Percentiles rank a stretch among this genome's conserved stretches.
Evolutionary conservation across 2,329 filamentous ascomycete genomes (phyloP).

Genomic region (Berkeleyomyces basicola): DNA sequence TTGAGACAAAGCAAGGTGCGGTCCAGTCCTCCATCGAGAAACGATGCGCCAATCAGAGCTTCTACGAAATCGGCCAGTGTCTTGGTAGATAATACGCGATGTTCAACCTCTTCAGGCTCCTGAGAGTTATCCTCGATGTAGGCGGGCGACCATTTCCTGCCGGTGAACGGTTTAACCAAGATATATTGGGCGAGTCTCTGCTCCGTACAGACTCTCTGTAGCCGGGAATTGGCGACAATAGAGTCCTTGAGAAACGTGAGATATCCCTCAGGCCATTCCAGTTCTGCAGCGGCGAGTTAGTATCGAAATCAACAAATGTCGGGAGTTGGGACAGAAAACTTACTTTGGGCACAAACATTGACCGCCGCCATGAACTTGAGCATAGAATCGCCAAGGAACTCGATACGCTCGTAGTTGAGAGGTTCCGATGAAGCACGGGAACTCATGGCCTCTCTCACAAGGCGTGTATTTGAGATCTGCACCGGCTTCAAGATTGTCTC

Average conservation of each 20-base stretch:
- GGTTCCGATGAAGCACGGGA: conserved; percentile 41
- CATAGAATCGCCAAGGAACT: conserved; percentile 74
- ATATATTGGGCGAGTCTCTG: conserved; percentile 58
- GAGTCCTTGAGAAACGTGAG: conserved; percentile 51
- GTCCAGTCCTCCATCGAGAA: conserved; percentile 46
- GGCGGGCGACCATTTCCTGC: conserved; percentile 53
- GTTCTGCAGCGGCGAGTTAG: conserved; percentile 28
- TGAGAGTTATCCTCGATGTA: conserved; percentile 31
- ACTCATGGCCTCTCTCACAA: conserved; percentile 54
- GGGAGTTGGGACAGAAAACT: conserved; percentile 16
- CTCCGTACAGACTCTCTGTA: conserved; percentile 47
- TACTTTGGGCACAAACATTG: conserved; percentile 41
- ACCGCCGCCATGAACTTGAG: conserved; percentile 59
- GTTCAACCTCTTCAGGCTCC: conserved; percentile 7
- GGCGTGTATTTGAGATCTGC: conserved; percentile 32
- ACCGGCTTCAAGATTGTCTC: conserved; percentile 24
- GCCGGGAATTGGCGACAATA: conserved; percentile 58
- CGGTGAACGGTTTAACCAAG: conserved; percentile 48
- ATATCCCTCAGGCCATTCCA: conserved; percentile 58
- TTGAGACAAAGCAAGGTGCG: conserved; percentile 48
- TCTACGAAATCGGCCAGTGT: conserved; percentile 78
- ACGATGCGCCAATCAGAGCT: conserved; percentile 63
- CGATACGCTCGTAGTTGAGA: conserved; percentile 64
- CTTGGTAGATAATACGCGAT: conserved; percentile 49
- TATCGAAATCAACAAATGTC: conserved; percentile 4